Percentiles rank a stretch among this genome's conserved stretches.
Conservation (phyloP, 805 yeast species). For the Priceomyces medius region DNA sequence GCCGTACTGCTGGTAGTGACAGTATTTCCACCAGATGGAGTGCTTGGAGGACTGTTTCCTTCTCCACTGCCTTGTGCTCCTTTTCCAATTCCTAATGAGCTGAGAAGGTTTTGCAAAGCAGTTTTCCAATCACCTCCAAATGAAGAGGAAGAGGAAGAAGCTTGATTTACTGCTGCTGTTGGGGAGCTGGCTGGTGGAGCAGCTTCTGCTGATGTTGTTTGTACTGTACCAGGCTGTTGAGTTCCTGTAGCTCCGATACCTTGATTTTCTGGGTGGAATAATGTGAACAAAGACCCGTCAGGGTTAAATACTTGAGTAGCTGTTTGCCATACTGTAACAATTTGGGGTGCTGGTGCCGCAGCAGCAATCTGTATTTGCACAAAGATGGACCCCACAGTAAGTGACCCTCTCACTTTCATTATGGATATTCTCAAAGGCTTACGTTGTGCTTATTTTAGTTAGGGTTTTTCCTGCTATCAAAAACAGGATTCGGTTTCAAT, state of each 20-base stretch:
- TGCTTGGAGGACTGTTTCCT: slow-evolving; percentile 1
- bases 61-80: not conserved
- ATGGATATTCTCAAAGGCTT: too few relatives aligned
- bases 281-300: slow-evolving; percentile 11
- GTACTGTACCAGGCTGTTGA: not conserved
- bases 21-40: slow-evolving; percentile 6
- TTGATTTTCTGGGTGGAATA: not conserved
- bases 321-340: slow-evolving; percentile 23
- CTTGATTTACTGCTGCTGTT: slow-evolving; percentile 6
- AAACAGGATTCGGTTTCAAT: not conserved
- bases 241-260: not conserved
- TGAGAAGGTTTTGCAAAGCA: not conserved
- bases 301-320: slow-evolving; percentile 13
- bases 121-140: not conserved
- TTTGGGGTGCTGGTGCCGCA: slow-evolving; percentile 24
- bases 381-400: not conserved
- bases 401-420: slow-evolving; percentile 1
- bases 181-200: slow-evolving; percentile 11
- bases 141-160: slow-evolving; percentile 3
- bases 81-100: not conserved
- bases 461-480: not conserved
- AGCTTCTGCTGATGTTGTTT: slow-evolving; percentile 9
- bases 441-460: too few relatives aligned
- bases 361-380: not conserved
- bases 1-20: not conserved